A percentile compares a stretch with the other conserved stretches of the same genome.
These are phyloP conservation scores for Fusarium paranaense DNA, from an alignment of 2,329 filamentous ascomycete genomes.

Conservation along the genomic window DNA sequence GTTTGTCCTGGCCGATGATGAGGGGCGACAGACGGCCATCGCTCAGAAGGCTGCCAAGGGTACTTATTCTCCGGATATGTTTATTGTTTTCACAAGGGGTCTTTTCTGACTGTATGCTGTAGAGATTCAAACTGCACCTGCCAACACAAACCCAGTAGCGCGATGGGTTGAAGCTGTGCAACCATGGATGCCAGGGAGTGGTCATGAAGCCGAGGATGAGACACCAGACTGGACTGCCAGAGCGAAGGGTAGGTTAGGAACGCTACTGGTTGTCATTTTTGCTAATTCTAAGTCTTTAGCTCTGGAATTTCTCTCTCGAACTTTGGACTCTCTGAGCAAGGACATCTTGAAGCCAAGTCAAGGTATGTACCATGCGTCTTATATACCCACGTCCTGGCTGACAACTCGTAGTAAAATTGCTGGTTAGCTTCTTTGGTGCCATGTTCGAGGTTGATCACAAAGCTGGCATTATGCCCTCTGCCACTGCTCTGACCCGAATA, in stretches of 20 bases:
- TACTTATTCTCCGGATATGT: constrained; percentile 28
- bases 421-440: constrained; percentile 67
- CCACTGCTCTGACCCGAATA: constrained; percentile 64
- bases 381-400: neutral
- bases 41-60: constrained; percentile 60
- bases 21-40: constrained; percentile 53
- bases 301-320: constrained; percentile 67
- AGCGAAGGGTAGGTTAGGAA: constrained; percentile 58
- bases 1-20: constrained; percentile 65
- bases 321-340: constrained; percentile 60
- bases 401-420: constrained; percentile 54
- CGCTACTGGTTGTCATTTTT: neutral
- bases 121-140: constrained; percentile 60
- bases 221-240: constrained; percentile 64
- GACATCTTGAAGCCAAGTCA: constrained; percentile 63
- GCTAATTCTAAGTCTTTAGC: constrained; percentile 51
- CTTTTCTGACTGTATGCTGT: constrained; percentile 17
- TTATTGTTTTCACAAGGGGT: neutral
- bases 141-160: constrained; percentile 60
- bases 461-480: constrained; percentile 67
- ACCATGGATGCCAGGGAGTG: constrained; percentile 63
- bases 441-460: constrained; percentile 71
- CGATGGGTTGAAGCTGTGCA: constrained; percentile 68
- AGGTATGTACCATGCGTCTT: constrained; percentile 46
- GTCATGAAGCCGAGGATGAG: constrained; percentile 54